These are phyloP conservation scores for Kingdonia uniflora DNA, from an alignment of 164 flowering plant genomes.

Conservation along the genomic window DNA sequence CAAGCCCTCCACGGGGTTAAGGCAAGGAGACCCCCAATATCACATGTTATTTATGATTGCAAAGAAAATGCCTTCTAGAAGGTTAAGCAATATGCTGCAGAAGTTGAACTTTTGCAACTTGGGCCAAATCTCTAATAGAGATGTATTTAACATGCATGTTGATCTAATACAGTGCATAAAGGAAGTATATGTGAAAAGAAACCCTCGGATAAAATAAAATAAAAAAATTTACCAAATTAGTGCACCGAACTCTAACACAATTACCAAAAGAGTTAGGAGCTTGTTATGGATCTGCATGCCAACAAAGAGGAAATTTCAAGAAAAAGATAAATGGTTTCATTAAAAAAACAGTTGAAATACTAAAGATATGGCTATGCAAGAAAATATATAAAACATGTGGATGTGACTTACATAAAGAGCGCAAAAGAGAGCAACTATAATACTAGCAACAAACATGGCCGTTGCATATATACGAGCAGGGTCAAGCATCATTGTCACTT, in stretches of 20 bases:
- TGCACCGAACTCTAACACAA: conserved; percentile 76
- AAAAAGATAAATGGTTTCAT: background rate
- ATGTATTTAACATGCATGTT: too few relatives aligned
- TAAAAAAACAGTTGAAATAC: background rate
- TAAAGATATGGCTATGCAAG: background rate
- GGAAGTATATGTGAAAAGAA: too few relatives aligned
- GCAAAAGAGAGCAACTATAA: conserved; percentile 69
- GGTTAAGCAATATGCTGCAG: too few relatives aligned
- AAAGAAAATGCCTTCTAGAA: too few relatives aligned
- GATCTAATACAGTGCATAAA: too few relatives aligned
- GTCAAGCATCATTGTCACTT: conserved; percentile 91
- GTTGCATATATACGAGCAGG: conserved; percentile 96
- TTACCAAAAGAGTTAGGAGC: conserved; percentile 74
- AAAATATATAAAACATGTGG: background rate
- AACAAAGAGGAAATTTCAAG: conserved; percentile 1
- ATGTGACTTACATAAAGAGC: conserved; percentile 77
- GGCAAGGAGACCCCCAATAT: too few relatives aligned
- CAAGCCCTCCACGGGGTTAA: too few relatives aligned
- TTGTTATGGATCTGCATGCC: conserved; percentile 68
- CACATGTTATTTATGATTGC: too few relatives aligned
- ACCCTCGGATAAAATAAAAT: too few relatives aligned
- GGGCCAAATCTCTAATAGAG: too few relatives aligned
- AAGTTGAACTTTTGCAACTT: too few relatives aligned
- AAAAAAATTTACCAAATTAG: conserved; percentile 48
- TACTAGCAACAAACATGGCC: conserved; percentile 67